Evolutionary conservation across 208 protist genomes (phyloP).

Genomic region (Lotmaria passim): DNA sequence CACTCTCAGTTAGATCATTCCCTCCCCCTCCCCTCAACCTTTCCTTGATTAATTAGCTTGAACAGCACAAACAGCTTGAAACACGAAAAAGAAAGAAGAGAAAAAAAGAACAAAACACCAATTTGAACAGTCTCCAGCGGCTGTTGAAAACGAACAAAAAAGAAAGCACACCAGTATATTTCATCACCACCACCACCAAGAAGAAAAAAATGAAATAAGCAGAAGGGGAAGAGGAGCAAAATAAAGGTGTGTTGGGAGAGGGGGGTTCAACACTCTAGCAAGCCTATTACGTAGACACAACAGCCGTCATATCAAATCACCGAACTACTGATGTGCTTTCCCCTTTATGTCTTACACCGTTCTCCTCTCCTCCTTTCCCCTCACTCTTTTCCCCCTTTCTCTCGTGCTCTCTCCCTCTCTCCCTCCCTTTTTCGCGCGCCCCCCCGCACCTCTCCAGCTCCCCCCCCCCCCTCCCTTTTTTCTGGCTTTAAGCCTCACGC

Average conservation of each 20-base stretch:
- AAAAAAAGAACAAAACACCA: not conserved
- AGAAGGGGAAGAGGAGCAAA: not conserved
- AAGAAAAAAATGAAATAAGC: not conserved
- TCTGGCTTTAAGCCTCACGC: conserved; percentile 28
- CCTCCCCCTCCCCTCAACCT: not conserved
- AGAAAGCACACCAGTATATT: too few relatives aligned
- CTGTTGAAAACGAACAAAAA: not conserved
- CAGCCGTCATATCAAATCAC: too few relatives aligned
- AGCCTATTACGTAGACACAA: too few relatives aligned
- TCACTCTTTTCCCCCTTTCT: conserved; percentile 1
- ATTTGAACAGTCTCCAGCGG: not conserved
- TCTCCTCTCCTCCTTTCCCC: not conserved
- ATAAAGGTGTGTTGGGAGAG: not conserved
- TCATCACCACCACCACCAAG: too few relatives aligned
- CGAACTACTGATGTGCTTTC: too few relatives aligned
- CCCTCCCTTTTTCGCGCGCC: not conserved
- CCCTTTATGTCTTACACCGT: too few relatives aligned
- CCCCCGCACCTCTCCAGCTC: not conserved
- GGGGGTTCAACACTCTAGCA: too few relatives aligned
- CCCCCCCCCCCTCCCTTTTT: not conserved
- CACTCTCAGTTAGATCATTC: too few relatives aligned
- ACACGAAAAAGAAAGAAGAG: not conserved
- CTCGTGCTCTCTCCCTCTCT: not conserved
- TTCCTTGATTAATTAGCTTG: not conserved
- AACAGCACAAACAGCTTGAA: not conserved